Evolutionary conservation across 352 stramenopile species (phyloP).

Genomic region (Phytophthora sansomeana): DNA sequence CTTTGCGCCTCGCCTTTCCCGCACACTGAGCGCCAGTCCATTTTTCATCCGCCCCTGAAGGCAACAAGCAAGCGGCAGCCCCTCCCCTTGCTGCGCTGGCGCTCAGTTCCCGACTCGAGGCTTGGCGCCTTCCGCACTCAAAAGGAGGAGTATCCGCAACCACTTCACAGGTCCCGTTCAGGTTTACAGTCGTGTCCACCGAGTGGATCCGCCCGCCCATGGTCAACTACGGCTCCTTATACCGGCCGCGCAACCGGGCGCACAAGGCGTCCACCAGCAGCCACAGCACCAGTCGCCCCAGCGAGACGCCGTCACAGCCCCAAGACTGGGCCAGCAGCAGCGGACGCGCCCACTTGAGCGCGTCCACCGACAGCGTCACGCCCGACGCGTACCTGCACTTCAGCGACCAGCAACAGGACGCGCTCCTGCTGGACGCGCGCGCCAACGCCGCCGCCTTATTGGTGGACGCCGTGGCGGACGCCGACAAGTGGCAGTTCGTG

Average conservation of each 20-base stretch:
- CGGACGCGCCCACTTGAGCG: slow-evolving; percentile 21
- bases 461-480: slow-evolving; percentile 65
- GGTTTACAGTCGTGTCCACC: slow-evolving; percentile 28
- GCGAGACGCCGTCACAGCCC: slow-evolving; percentile 26
- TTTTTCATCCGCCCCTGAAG: not conserved
- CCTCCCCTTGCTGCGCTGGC: slow-evolving; percentile 27
- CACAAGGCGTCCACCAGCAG: slow-evolving; percentile 34
- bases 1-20: slow-evolving; percentile 30
- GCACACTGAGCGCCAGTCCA: slow-evolving; percentile 18
- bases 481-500: slow-evolving; percentile 74
- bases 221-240: slow-evolving; percentile 48
- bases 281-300: slow-evolving; percentile 13
- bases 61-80: slow-evolving; percentile 5
- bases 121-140: not conserved
- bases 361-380: slow-evolving; percentile 13
- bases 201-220: slow-evolving; percentile 34
- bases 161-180: slow-evolving; percentile 7
- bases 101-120: slow-evolving; percentile 47
- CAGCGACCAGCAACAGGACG: slow-evolving; percentile 55
- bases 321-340: slow-evolving; percentile 33
- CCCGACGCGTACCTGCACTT: slow-evolving; percentile 66
- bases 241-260: slow-evolving; percentile 34
- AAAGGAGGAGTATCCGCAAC: slow-evolving; percentile 16
- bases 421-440: slow-evolving; percentile 55
- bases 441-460: slow-evolving; percentile 63